Percentiles rank a stretch among this genome's conserved stretches.
Conservation (phyloP, 331 rosid genomes). For the Acacia pycnantha region DNA sequence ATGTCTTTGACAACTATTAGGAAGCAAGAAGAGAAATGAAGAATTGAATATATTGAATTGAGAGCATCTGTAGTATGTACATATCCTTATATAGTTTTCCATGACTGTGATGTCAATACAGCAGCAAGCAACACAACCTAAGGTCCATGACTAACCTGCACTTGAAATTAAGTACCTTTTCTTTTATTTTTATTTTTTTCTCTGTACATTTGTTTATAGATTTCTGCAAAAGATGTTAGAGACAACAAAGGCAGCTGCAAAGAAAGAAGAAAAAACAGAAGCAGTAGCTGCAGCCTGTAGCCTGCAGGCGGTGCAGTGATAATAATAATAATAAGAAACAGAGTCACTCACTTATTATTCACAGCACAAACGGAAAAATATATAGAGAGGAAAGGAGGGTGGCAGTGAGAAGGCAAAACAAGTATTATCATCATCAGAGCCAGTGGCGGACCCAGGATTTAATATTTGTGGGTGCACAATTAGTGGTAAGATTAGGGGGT, state of each 20-base stretch:
- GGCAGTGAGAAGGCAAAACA: slow-evolving; percentile 43
- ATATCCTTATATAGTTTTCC: too few relatives aligned
- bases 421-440: slow-evolving; percentile 45
- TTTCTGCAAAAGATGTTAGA: slow-evolving; percentile 68
- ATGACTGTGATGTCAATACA: slow-evolving; percentile 48
- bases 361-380: slow-evolving; percentile 35
- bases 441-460: too few relatives aligned
- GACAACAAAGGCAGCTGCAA: slow-evolving; percentile 79
- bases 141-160: slow-evolving; percentile 50
- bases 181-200: neutral
- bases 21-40: too few relatives aligned
- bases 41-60: too few relatives aligned
- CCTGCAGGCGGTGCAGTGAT: slow-evolving; percentile 75
- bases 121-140: slow-evolving; percentile 36
- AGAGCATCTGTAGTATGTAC: too few relatives aligned
- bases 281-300: slow-evolving; percentile 24
- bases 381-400: slow-evolving; percentile 34
- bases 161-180: slow-evolving; percentile 29
- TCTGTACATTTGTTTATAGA: slow-evolving; percentile 48
- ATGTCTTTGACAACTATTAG: too few relatives aligned
- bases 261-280: slow-evolving; percentile 62
- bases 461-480: too few relatives aligned
- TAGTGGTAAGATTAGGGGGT: too few relatives aligned
- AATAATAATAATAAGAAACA: slow-evolving; percentile 79
- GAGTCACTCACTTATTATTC: slow-evolving; percentile 47